Conservation (phyloP, 129 eudicot genomes). For the Calendula officinalis region DNA sequence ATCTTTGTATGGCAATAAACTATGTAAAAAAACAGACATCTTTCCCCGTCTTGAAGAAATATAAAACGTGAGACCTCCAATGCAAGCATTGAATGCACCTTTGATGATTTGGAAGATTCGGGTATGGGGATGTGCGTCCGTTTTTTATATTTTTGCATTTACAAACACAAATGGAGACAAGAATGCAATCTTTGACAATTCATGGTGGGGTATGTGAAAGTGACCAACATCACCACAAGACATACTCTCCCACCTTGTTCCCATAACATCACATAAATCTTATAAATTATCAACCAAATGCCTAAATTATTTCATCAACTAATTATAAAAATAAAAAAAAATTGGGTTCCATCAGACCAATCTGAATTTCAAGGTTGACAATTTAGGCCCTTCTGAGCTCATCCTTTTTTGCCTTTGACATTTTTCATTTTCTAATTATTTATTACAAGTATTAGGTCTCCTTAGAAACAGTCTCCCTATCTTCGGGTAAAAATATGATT, state of each 20-base stretch:
- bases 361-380: too few relatives aligned
- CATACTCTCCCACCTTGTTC: slow-evolving; percentile 32
- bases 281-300: slow-evolving; percentile 9
- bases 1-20: slow-evolving; percentile 31
- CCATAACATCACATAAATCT: slow-evolving; percentile 17
- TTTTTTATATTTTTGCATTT: slow-evolving; percentile 31
- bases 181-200: slow-evolving; percentile 39
- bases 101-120: slow-evolving; percentile 98
- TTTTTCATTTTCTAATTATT: too few relatives aligned
- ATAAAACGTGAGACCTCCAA: slow-evolving; percentile 83
- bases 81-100: slow-evolving; percentile 75
- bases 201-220: slow-evolving; percentile 25
- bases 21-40: slow-evolving; percentile 92
- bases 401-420: too few relatives aligned
- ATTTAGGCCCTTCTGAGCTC: too few relatives aligned
- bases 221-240: slow-evolving; percentile 27
- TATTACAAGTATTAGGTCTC: too few relatives aligned
- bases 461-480: too few relatives aligned
- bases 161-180: slow-evolving; percentile 37
- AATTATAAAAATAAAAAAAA: too few relatives aligned
- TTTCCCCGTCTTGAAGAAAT: slow-evolving; percentile 83
- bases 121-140: slow-evolving; percentile 67
- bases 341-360: slow-evolving; percentile 1
- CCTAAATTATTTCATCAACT: background rate
- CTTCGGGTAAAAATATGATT: too few relatives aligned